Evolutionary conservation across 441 rosid species (phyloP), one percentile per base, ranked within the genome.

Genomic region (Daphne laureola): DNA sequence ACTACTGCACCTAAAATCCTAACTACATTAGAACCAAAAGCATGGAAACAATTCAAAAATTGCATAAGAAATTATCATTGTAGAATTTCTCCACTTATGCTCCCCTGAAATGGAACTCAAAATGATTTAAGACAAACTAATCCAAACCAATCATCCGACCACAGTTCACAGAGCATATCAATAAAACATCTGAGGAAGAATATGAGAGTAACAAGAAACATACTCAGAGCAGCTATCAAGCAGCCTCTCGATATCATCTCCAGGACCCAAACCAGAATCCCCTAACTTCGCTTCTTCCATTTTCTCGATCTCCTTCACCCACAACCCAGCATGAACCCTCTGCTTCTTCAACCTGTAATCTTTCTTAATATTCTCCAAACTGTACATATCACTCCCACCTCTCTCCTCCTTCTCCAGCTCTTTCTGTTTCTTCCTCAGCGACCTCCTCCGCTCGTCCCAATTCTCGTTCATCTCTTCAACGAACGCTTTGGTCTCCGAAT

Each of bases 401-500:
- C 45, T 51, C 61, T 73, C 73, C 31, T 51, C 61, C 31, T 62
- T 58, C 51, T 59, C 54, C 53, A 21, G 49, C 56, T 59, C 63
- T 43, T 27, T 51, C 50, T 51, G 63, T 48, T 41, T 42, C 61
- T 73, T 73, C 50, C 56, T 67, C 35, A 59, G 63, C 51, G 59
- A 66, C 17, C 69, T 73, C 54, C 87, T 73, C 68, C 95, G 75
- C 80, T 82, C 84, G 14, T 73, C 57, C 96, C 98, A 86, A 42
- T 88, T 85, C 77, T 84, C 95, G 43, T 82, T 77, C 96, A 88
- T 86, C 43, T 91, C 97, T 70, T 88, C 94, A n/a, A 84, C 94
- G 56, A 92, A 92, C 14, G 94, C 97, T 73, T 89, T 86, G 38
- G 92, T 80, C 67, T 84, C 92, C 0, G 79, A 66, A 27, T 89